phyloP scores from a whole-genome alignment of 2,329 filamentous ascomycete species.

The Didymella pomorum region DNA sequence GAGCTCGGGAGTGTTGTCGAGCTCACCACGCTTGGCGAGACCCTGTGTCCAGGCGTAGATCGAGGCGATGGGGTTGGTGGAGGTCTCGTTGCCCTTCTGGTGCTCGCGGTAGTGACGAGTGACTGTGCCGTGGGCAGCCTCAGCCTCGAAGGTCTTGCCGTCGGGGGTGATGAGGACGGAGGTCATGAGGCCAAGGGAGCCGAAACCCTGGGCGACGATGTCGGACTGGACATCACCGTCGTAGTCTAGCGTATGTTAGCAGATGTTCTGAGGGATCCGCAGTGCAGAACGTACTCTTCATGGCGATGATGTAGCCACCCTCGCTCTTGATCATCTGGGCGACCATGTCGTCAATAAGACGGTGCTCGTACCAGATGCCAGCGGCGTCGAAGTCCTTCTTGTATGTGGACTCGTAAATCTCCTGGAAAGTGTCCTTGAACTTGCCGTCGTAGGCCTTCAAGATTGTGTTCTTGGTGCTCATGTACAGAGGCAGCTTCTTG shows the following conservation, averaged over 20 bases:
- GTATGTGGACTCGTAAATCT: constrained; percentile 89
- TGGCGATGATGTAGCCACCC: constrained; percentile 94
- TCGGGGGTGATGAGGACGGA: constrained; percentile 96
- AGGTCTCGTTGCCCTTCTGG: constrained; percentile 97
- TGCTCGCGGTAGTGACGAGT: constrained; percentile 98
- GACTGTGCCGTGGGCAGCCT: constrained; percentile 97
- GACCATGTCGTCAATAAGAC: constrained; percentile 99
- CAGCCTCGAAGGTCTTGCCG: constrained; percentile 95
- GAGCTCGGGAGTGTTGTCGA: constrained; percentile 91
- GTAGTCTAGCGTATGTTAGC: constrained; percentile 72
- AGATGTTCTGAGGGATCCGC: constrained; percentile 5
- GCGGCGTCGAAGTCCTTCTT: constrained; percentile 87
- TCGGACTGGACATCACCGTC: constrained; percentile 99
- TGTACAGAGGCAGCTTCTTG: constrained; percentile 92
- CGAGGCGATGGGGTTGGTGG: constrained; percentile 97
- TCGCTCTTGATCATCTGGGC: constrained; percentile 99
- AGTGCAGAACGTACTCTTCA: constrained; percentile 76
- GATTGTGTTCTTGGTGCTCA: constrained; percentile 99
- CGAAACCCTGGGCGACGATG: constrained; percentile 97
- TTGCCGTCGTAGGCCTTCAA: constrained; percentile 98
- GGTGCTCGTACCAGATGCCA: constrained; percentile 99
- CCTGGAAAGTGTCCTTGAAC: constrained; percentile 99
- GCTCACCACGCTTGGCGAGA: constrained; percentile 88
- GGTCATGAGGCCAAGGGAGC: constrained; percentile 97
- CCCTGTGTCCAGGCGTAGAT: constrained; percentile 99